Evolutionary conservation across 2,329 filamentous ascomycete species (phyloP).

Genomic region (Epichloe hybrida): DNA sequence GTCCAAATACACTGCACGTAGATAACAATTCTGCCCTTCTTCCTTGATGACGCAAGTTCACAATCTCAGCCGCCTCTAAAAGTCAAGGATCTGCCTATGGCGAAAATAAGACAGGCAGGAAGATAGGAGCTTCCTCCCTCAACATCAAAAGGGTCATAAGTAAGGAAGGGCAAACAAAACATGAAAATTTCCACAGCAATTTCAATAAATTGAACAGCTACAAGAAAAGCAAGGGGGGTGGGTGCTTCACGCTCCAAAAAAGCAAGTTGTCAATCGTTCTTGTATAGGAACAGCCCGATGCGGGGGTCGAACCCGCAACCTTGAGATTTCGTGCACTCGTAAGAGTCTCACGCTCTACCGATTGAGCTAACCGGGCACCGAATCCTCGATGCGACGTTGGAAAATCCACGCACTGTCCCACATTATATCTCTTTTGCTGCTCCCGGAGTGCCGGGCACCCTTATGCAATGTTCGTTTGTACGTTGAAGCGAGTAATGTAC

Average conservation of each 20-base stretch:
- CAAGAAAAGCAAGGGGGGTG: background rate
- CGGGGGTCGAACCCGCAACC: conserved; percentile 40
- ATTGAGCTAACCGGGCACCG: conserved; percentile 18
- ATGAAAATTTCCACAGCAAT: too few species aligned
- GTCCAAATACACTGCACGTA: too few species aligned
- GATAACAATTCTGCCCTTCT: too few species aligned
- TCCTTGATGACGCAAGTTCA: too few species aligned
- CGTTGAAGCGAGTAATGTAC: too few species aligned
- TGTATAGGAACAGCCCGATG: conserved; percentile 17
- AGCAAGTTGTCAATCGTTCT: background rate
- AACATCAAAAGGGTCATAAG: too few species aligned
- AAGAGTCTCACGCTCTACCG: conserved; percentile 60
- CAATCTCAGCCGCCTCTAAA: too few species aligned
- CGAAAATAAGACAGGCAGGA: too few species aligned
- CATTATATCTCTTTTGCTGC: rapidly evolving
- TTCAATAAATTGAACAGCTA: background rate
- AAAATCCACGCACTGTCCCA: rapidly evolving
- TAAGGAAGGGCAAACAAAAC: too few species aligned
- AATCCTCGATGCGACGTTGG: conserved; percentile 3
- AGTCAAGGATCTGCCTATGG: too few species aligned
- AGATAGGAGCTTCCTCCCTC: too few species aligned
- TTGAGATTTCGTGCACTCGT: conserved; percentile 27
- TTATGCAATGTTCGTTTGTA: too few species aligned
- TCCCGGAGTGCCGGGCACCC: background rate
- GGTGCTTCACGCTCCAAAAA: background rate